phyloP scores from a whole-genome alignment of 2,329 filamentous ascomycete species.

The Exophiala alcalophila region DNA sequence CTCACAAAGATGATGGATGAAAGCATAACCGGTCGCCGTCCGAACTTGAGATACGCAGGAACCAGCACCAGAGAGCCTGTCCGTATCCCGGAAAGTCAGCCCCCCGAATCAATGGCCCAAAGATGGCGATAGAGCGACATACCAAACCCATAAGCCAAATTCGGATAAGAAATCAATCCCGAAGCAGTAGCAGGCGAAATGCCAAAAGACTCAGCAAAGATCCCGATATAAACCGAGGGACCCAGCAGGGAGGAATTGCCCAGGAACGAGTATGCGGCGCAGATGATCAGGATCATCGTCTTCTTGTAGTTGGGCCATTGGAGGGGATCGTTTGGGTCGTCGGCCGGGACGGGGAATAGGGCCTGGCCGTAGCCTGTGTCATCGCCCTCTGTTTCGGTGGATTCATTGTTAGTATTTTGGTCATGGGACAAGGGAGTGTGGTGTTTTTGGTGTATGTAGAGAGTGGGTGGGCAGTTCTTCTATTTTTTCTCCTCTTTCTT shows the following conservation, averaged over 20 bases:
- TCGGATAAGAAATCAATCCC: conserved; percentile 58
- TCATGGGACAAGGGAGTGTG: too few relatives aligned
- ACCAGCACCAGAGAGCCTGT: conserved; percentile 56
- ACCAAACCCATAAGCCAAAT: conserved; percentile 60
- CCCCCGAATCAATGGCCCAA: conserved; percentile 27
- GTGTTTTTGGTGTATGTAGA: too few relatives aligned
- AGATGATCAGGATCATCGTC: conserved; percentile 54
- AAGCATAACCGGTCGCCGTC: conserved; percentile 45
- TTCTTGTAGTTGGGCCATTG: conserved; percentile 58
- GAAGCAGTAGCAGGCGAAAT: conserved; percentile 53
- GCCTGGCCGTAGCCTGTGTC: conserved; percentile 60
- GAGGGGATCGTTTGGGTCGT: conserved; percentile 61
- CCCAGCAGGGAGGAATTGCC: conserved; percentile 57
- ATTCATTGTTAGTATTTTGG: conserved; percentile 12
- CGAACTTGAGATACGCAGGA: conserved; percentile 55
- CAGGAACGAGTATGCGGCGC: conserved; percentile 57
- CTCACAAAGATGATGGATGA: conserved; percentile 40
- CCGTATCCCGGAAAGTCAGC: not conserved
- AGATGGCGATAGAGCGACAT: conserved; percentile 31
- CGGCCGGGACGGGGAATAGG: conserved; percentile 58
- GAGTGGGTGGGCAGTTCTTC: too few relatives aligned
- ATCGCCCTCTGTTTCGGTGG: conserved; percentile 54
- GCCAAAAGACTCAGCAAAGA: conserved; percentile 53
- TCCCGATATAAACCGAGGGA: conserved; percentile 57
- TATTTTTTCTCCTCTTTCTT: too few relatives aligned